Percentiles rank a stretch among this genome's conserved stretches.
These are phyloP conservation scores for Conticribra guillardii DNA, from an alignment of 108 stramenopile genomes.

Conservation along the genomic window DNA sequence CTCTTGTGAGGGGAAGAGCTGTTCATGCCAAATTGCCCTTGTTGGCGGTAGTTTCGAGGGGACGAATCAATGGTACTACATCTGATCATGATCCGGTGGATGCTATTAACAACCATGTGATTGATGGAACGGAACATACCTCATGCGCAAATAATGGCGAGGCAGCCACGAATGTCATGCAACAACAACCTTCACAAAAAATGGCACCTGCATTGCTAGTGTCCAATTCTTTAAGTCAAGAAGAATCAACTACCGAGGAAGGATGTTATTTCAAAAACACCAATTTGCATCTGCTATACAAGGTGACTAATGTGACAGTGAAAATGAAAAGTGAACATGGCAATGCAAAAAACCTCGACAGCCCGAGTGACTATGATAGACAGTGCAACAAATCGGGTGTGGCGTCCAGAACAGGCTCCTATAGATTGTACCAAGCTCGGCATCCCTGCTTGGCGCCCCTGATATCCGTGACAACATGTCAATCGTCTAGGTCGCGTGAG, in stretches of 20 bases:
- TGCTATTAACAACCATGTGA: neutral
- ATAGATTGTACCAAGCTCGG: constrained; percentile 34
- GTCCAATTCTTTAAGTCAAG: neutral
- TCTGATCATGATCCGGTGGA: neutral
- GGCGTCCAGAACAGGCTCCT: neutral
- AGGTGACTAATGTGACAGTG: constrained; percentile 13
- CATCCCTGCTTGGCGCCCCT: constrained; percentile 38
- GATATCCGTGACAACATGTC: constrained; percentile 15
- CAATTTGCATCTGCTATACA: constrained; percentile 32
- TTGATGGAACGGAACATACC: too few species aligned
- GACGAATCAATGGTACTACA: neutral
- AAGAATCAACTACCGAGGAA: too few species aligned
- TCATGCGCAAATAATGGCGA: too few species aligned
- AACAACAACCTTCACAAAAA: too few species aligned
- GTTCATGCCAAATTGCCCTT: constrained; percentile 20
- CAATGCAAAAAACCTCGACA: too few species aligned
- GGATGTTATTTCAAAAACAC: constrained; percentile 1
- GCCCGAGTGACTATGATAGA: too few species aligned
- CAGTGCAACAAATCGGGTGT: too few species aligned
- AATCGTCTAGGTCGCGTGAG: neutral
- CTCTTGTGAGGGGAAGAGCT: constrained; percentile 19
- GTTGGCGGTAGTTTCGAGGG: constrained; percentile 9
- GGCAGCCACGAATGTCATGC: too few species aligned
- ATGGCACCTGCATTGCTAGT: too few species aligned
- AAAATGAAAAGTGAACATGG: too few species aligned